Evolutionary conservation across 1,139 yeast species (phyloP).

Genomic region (Taphrina populina): DNA sequence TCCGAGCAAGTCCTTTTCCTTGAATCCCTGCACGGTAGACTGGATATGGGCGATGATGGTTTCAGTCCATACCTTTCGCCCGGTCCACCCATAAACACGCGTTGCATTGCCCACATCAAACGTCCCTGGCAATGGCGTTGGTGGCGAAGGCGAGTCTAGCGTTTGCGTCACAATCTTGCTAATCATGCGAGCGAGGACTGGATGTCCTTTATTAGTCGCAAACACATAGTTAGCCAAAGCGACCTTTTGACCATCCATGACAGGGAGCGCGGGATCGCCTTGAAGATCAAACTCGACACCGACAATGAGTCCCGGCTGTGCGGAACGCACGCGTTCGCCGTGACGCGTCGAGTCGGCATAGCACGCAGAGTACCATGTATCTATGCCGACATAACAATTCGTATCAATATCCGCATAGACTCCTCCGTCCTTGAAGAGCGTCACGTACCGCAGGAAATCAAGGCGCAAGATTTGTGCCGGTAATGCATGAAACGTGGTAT

Average conservation of each 20-base stretch:
- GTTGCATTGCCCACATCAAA: slow-evolving; percentile 58
- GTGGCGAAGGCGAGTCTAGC: slow-evolving; percentile 51
- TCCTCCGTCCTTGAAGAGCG: slow-evolving; percentile 89
- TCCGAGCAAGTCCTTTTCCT: slow-evolving; percentile 64
- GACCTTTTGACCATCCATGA: slow-evolving; percentile 17
- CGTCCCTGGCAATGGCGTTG: slow-evolving; percentile 42
- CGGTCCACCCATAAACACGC: slow-evolving; percentile 90
- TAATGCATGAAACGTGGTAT: slow-evolving; percentile 74
- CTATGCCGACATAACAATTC: slow-evolving; percentile 29
- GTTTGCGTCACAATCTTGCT: slow-evolving; percentile 79
- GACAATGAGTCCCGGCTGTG: slow-evolving; percentile 31
- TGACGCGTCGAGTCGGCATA: slow-evolving; percentile 1
- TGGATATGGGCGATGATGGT: slow-evolving; percentile 59
- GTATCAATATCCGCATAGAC: slow-evolving; percentile 91
- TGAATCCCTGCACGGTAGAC: slow-evolving; percentile 42
- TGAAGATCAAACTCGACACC: slow-evolving; percentile 33
- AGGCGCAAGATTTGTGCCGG: slow-evolving; percentile 81
- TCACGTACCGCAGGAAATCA: slow-evolving; percentile 84
- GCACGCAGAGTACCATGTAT: slow-evolving; percentile 19
- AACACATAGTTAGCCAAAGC: slow-evolving; percentile 59
- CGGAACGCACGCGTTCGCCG: slow-evolving; percentile 7
- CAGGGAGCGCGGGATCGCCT: slow-evolving; percentile 5
- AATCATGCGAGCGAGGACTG: slow-evolving; percentile 76
- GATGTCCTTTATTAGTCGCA: slow-evolving; percentile 84
- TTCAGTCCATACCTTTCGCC: slow-evolving; percentile 94